phyloP scores from a whole-genome alignment of 345 rosid genomes.

The Toxicodendron radicans region DNA sequence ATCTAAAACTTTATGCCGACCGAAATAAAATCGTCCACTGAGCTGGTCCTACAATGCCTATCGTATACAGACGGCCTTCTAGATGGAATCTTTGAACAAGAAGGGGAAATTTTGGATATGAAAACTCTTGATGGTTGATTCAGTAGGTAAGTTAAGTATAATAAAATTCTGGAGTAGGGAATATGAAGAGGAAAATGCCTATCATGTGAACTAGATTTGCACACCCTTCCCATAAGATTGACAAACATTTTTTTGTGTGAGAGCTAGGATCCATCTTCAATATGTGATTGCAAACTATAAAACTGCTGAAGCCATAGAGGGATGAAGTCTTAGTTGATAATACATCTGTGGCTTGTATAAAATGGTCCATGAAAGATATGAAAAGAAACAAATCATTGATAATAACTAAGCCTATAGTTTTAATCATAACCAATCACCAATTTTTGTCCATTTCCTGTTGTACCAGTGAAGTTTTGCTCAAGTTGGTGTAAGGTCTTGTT shows the following conservation, averaged over 20 bases:
- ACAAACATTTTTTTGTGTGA: conserved; percentile 19
- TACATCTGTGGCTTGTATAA: conserved; percentile 34
- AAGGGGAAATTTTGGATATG: not conserved
- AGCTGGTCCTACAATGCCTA: conserved; percentile 13
- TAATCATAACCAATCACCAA: not conserved
- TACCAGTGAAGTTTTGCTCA: conserved; percentile 2
- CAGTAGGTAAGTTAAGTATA: not conserved
- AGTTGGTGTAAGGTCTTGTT: conserved; percentile 1
- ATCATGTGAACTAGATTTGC: conserved; percentile 28
- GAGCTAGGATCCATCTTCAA: conserved; percentile 3
- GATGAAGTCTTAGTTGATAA: conserved; percentile 26
- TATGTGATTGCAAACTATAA: conserved; percentile 18
- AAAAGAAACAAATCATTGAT: not conserved
- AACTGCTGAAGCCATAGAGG: not conserved
- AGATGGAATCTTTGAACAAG: conserved; percentile 28
- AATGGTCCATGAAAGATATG: conserved; percentile 18
- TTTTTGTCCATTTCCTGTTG: not conserved
- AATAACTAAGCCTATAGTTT: not conserved
- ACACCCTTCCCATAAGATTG: conserved; percentile 6
- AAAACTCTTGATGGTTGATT: not conserved
- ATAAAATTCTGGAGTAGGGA: conserved; percentile 1
- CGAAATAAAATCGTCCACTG: conserved; percentile 10
- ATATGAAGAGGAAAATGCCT: conserved; percentile 23
- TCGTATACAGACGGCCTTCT: not conserved
- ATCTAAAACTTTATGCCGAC: conserved; percentile 2